phyloP scores from a whole-genome alignment of 2,329 filamentous ascomycete species.

The Colletotrichum tabaci region DNA sequence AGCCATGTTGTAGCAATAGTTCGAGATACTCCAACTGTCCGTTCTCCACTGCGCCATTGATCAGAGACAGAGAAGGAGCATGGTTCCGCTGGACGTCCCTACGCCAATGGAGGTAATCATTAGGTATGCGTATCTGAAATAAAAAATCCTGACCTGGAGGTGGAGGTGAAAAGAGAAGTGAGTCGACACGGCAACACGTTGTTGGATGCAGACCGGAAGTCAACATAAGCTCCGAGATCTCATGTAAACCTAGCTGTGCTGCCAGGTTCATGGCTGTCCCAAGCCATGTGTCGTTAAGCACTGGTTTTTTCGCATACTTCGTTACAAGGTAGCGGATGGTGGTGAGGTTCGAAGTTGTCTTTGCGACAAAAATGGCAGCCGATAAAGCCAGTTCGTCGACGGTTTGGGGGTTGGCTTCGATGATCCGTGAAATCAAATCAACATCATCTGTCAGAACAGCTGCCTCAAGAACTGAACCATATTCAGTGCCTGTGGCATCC shows the following conservation, averaged over 20 bases:
- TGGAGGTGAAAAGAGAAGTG: no score
- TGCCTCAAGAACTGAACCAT: neutral
- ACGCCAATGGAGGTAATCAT: neutral
- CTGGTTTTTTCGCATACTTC: neutral
- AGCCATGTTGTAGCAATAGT: neutral
- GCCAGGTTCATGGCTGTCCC: neutral
- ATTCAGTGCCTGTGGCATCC: neutral
- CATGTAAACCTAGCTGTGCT: neutral
- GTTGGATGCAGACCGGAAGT: neutral
- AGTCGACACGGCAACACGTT: no score
- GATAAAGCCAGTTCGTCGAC: neutral
- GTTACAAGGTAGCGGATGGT: neutral
- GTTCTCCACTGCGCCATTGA: rapidly evolving
- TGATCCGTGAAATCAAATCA: neutral
- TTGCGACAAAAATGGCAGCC: neutral
- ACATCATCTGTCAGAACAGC: neutral
- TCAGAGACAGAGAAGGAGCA: neutral
- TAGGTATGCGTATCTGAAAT: neutral
- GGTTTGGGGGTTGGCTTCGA: no score
- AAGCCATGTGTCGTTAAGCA: neutral
- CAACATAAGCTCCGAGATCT: neutral
- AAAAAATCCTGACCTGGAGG: no score
- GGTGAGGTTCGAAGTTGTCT: neutral
- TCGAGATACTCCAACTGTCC: neutral
- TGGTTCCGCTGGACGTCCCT: rapidly evolving